Percentiles rank a stretch among this genome's conserved stretches.
Evolutionary conservation across 768 basidiomycete genomes (phyloP).

Genomic region (Hirschioporus abietinus): DNA sequence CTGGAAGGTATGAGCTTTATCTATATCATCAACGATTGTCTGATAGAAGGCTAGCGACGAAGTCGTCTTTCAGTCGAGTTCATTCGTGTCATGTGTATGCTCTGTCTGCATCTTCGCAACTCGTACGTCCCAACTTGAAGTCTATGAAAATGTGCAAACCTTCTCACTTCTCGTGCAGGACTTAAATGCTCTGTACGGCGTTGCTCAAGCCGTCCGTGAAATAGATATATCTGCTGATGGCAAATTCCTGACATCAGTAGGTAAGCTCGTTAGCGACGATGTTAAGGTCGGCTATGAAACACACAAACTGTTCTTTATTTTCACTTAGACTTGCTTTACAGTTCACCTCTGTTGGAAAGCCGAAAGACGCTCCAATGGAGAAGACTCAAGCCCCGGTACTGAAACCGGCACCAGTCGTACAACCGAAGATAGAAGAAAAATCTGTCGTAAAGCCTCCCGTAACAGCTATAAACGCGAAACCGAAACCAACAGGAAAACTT

Average conservation of each 20-base stretch:
- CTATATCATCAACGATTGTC: constrained; percentile 4
- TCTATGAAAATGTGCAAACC: constrained; percentile 6
- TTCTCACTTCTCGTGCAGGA: constrained; percentile 32
- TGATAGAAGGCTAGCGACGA: constrained; percentile 38
- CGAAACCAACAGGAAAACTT: constrained; percentile 43
- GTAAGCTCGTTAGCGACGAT: constrained; percentile 23
- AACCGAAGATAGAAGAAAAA: constrained; percentile 21
- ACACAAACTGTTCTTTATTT: constrained; percentile 10
- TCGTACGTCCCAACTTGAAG: constrained; percentile 35
- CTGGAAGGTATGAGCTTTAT: constrained; percentile 46
- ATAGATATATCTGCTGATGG: constrained; percentile 27
- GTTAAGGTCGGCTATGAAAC: constrained; percentile 17
- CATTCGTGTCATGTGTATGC: constrained; percentile 64
- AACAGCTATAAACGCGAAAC: constrained; percentile 22
- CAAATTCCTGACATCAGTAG: constrained; percentile 18
- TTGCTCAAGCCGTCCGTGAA: constrained; percentile 25
- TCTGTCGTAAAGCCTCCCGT: constrained; percentile 12
- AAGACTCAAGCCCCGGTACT: not conserved
- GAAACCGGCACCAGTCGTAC: constrained; percentile 9
- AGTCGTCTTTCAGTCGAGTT: constrained; percentile 46
- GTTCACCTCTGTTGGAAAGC: constrained; percentile 4
- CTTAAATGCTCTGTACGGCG: constrained; percentile 34
- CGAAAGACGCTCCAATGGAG: not conserved
- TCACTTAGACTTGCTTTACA: constrained; percentile 14
- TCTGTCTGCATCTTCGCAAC: constrained; percentile 58